Evolutionary conservation across 1,284 basidiomycete species (phyloP).

Genomic region (Apiotrichum sp.): DNA sequence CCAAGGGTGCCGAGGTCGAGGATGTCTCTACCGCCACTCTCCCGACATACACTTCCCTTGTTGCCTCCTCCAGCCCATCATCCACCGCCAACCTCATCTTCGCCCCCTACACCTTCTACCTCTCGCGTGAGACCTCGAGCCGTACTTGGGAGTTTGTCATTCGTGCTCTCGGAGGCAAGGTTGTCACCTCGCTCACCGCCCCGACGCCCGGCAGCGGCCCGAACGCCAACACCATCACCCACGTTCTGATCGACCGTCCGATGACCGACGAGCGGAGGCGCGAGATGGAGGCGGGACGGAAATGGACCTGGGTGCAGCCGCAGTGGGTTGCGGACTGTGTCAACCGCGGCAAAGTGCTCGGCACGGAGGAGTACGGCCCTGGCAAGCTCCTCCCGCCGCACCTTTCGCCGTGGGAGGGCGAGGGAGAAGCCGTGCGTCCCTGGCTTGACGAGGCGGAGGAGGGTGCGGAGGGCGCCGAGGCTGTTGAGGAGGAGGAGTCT

Average conservation of each 20-base stretch:
- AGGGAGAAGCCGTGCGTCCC: conserved; percentile 58
- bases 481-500: conserved; percentile 33
- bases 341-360: conserved; percentile 75
- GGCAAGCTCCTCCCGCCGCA: conserved; percentile 88
- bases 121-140: conserved; percentile 89
- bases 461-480: conserved; percentile 46
- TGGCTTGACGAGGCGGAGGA: conserved; percentile 49
- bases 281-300: conserved; percentile 59
- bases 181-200: conserved; percentile 77
- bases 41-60: conserved; percentile 70
- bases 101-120: conserved; percentile 82
- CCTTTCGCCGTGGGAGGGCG: conserved; percentile 85
- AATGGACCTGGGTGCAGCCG: conserved; percentile 87
- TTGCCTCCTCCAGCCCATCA: conserved; percentile 46
- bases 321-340: conserved; percentile 98
- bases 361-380: conserved; percentile 80
- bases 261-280: conserved; percentile 52
- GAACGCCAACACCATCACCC: conserved; percentile 76
- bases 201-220: conserved; percentile 49
- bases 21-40: conserved; percentile 53
- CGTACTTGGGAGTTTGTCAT: conserved; percentile 93
- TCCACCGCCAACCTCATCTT: conserved; percentile 62
- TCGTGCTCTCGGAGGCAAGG: conserved; percentile 80
- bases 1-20: conserved; percentile 53
- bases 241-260: conserved; percentile 93